phyloP scores from a whole-genome alignment of 176 grass and related monocot species.

The Aechmea fasciata region DNA sequence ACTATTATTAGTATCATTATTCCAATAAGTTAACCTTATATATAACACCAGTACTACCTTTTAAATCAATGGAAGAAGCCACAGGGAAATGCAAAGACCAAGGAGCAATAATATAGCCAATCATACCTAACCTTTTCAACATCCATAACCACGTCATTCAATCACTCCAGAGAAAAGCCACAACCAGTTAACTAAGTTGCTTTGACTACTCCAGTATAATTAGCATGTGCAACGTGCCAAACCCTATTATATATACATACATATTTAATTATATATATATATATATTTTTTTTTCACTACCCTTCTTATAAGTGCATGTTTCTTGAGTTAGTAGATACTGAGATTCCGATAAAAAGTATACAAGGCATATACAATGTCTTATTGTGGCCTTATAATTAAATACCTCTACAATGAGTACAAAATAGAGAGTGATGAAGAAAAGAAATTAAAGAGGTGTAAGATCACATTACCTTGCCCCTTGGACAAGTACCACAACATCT shows the following conservation, averaged over 20 bases:
- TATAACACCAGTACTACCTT: neutral
- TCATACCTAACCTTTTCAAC: slow-evolving; percentile 13
- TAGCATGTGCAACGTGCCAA: neutral
- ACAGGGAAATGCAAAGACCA: neutral
- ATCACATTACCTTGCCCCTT: neutral
- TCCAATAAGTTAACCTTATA: neutral
- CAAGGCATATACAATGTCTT: slow-evolving; percentile 5
- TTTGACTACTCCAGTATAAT: slow-evolving; percentile 1
- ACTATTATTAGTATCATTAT: no score
- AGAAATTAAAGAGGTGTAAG: neutral
- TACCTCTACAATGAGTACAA: neutral
- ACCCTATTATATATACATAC: no score
- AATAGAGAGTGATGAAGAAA: neutral
- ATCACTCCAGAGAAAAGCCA: neutral
- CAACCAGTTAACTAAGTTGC: neutral
- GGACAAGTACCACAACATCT: slow-evolving; percentile 19
- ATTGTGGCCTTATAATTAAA: neutral
- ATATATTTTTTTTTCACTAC: neutral
- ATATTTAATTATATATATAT: neutral
- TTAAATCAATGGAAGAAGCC: neutral
- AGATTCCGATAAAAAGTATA: neutral
- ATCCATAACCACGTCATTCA: slow-evolving; percentile 1
- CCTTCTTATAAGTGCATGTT: slow-evolving; percentile 9
- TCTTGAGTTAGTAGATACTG: neutral
- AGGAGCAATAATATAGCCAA: slow-evolving; percentile 9